Evolutionary conservation across 225 moss, liverwort and hornwort species (phyloP).

Genomic region (Climacium dendroides): DNA sequence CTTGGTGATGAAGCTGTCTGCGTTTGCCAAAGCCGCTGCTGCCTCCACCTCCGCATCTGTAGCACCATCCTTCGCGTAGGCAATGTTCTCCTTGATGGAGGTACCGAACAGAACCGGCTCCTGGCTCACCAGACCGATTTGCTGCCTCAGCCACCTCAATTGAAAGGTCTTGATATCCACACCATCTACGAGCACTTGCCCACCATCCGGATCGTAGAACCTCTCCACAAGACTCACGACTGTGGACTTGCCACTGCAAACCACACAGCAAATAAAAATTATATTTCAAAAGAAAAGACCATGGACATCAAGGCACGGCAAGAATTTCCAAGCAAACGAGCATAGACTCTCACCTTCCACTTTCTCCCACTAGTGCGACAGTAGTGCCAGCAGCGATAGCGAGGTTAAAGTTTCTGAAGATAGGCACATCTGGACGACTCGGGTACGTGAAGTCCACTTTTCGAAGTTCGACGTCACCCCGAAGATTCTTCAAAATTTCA

Average conservation of each 20-base stretch:
- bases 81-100: constrained; percentile 71
- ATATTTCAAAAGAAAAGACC: neutral
- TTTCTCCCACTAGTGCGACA: constrained; percentile 87
- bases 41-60: constrained; percentile 59
- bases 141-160: constrained; percentile 75
- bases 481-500: constrained; percentile 13
- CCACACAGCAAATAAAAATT: neutral
- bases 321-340: neutral
- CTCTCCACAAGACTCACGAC: constrained; percentile 85
- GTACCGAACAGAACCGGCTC: constrained; percentile 89
- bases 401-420: constrained; percentile 68
- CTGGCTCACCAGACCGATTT: constrained; percentile 86
- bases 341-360: constrained; percentile 32
- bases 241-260: constrained; percentile 76
- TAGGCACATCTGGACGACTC: constrained; percentile 70
- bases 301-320: neutral
- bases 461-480: constrained; percentile 68
- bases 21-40: constrained; percentile 73
- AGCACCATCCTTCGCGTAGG: constrained; percentile 63
- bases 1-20: constrained; percentile 56
- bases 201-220: constrained; percentile 75
- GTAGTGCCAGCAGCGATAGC: constrained; percentile 62
- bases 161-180: constrained; percentile 68
- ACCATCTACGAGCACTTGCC: constrained; percentile 69
- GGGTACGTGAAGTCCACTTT: constrained; percentile 78